Evolutionary conservation across 129 eudicot species (phyloP).

Genomic region (Saposhnikovia divaricata): DNA sequence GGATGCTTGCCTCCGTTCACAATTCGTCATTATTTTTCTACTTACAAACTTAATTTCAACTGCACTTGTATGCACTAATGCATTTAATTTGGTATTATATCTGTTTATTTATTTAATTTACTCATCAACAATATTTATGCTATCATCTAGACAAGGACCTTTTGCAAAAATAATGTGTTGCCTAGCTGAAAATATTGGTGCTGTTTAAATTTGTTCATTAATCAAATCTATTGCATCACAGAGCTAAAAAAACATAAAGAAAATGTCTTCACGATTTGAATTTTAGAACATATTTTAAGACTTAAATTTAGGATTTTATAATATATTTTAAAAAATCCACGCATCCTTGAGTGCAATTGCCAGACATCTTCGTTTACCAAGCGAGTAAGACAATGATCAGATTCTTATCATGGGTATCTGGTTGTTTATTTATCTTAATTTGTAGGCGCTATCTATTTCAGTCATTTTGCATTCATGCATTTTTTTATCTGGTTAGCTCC

Average conservation of each 20-base stretch:
- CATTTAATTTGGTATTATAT: background rate
- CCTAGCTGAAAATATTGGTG: too few relatives aligned
- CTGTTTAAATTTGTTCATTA: too few relatives aligned
- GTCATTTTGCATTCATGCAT: constrained; percentile 12
- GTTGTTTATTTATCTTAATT: background rate
- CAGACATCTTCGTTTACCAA: constrained; percentile 85
- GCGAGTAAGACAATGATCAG: constrained; percentile 59
- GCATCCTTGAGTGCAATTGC: constrained; percentile 78
- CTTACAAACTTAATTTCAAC: background rate
- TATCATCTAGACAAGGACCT: too few relatives aligned
- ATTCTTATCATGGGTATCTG: background rate
- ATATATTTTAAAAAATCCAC: too few relatives aligned
- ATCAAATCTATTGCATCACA: too few relatives aligned
- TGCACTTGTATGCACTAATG: background rate
- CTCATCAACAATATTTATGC: too few relatives aligned
- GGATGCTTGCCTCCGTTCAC: background rate
- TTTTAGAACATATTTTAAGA: too few relatives aligned
- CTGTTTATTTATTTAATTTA: too few relatives aligned
- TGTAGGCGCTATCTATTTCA: background rate
- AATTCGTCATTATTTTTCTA: background rate
- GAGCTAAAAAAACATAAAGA: too few relatives aligned
- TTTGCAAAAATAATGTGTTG: too few relatives aligned
- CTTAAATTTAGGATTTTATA: too few relatives aligned
- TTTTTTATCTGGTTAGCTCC: background rate
- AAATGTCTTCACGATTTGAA: too few relatives aligned